These are phyloP conservation scores for Seminavis robusta DNA, from an alignment of 108 stramenopile genomes.

Conservation along the genomic window DNA sequence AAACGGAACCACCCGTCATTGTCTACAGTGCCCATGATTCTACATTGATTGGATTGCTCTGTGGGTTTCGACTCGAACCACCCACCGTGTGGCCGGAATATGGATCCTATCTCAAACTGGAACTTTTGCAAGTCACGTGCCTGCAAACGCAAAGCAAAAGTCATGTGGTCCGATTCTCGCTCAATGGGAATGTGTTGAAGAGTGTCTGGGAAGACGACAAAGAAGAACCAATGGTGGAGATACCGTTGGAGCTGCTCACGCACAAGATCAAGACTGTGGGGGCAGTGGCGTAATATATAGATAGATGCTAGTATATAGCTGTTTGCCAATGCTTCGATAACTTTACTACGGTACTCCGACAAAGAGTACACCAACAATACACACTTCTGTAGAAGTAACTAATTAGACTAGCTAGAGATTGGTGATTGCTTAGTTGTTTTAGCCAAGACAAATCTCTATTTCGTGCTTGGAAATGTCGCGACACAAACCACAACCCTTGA, in stretches of 20 bases:
- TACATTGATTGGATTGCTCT: slow-evolving; percentile 75
- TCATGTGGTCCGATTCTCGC: slow-evolving; percentile 62
- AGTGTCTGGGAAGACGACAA: slow-evolving; percentile 45
- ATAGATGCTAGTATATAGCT: no score
- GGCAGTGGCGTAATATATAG: slow-evolving; percentile 27
- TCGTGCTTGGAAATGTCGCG: no score
- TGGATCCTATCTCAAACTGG: slow-evolving; percentile 64
- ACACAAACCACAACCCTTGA: slow-evolving; percentile 29
- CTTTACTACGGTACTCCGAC: no score
- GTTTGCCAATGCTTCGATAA: no score
- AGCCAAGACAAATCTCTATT: no score
- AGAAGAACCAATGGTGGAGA: slow-evolving; percentile 32
- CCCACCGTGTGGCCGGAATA: slow-evolving; percentile 78
- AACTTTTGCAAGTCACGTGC: slow-evolving; percentile 54
- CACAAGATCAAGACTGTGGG: slow-evolving; percentile 31
- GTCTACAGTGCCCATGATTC: slow-evolving; percentile 81
- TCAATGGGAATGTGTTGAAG: slow-evolving; percentile 60
- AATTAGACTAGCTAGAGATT: no score
- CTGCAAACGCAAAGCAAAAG: slow-evolving; percentile 4
- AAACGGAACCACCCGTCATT: slow-evolving; percentile 44
- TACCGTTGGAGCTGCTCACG: slow-evolving; percentile 36
- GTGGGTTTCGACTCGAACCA: slow-evolving; percentile 64
- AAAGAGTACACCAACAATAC: no score
- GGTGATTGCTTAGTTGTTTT: no score
- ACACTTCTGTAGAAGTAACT: no score